Percentiles rank a stretch among this genome's conserved stretches.
phyloP scores from a whole-genome alignment of 2,329 filamentous ascomycete species.

The Colletotrichum tabaci region DNA sequence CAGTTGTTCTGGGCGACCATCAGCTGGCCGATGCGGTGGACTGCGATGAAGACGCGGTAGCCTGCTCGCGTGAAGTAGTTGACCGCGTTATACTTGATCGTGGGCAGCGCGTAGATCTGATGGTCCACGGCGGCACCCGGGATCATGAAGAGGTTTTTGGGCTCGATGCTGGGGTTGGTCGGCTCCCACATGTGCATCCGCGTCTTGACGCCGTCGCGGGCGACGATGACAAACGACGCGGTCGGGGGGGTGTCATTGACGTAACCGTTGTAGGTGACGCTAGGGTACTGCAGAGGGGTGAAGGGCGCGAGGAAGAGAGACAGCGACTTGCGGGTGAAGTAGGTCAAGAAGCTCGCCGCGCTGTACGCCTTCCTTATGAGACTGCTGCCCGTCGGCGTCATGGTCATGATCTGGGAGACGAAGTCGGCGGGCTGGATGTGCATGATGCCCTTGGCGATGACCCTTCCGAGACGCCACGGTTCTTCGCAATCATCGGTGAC shows the following conservation, averaged over 20 bases:
- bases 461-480: constrained; percentile 56
- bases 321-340: constrained; percentile 69
- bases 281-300: constrained; percentile 69
- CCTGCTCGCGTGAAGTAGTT: constrained; percentile 74
- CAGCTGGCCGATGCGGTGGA: constrained; percentile 71
- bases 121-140: constrained; percentile 76
- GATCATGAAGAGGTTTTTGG: constrained; percentile 71
- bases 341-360: constrained; percentile 66
- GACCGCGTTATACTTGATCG: constrained; percentile 74
- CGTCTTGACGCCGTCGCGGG: constrained; percentile 67
- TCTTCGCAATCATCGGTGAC: constrained; percentile 53
- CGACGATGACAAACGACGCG: constrained; percentile 61
- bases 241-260: constrained; percentile 65
- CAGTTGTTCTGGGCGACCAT: constrained; percentile 65
- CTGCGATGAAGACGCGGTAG: constrained; percentile 71
- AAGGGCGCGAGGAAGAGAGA: constrained; percentile 69
- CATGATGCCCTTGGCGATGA: constrained; percentile 73
- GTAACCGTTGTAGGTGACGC: constrained; percentile 62
- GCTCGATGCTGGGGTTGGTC: constrained; percentile 53
- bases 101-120: constrained; percentile 74
- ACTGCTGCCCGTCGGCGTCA: constrained; percentile 65
- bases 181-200: constrained; percentile 72
- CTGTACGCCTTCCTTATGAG: constrained; percentile 61
- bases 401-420: constrained; percentile 67
- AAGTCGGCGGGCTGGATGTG: constrained; percentile 69